Evolutionary conservation across 2,329 filamentous ascomycete genomes (phyloP).

Genomic region (Aureobasidium sp.): DNA sequence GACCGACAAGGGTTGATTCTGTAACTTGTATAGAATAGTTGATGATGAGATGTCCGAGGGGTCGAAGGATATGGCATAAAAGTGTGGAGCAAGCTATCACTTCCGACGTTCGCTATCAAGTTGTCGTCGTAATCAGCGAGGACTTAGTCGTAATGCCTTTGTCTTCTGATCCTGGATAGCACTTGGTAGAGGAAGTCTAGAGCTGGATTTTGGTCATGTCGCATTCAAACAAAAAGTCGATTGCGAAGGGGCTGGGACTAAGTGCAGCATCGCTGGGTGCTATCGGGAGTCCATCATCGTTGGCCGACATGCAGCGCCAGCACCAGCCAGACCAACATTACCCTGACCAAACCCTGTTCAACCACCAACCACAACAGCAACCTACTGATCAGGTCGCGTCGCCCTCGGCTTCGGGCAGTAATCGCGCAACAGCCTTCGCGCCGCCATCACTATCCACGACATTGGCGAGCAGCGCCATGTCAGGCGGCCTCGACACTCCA

Average conservation of each 20-base stretch:
- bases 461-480: conserved; percentile 3
- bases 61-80: background rate
- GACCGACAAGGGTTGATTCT: background rate
- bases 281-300: background rate
- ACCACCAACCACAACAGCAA: background rate
- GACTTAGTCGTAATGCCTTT: background rate
- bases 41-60: background rate
- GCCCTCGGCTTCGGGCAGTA: background rate
- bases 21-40: background rate
- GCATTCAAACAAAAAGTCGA: background rate
- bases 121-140: background rate
- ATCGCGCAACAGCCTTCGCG: background rate
- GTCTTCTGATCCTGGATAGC: background rate
- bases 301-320: background rate
- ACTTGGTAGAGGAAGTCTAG: background rate
- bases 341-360: background rate
- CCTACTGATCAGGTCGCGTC: background rate
- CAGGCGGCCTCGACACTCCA: conserved; percentile 33
- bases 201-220: background rate
- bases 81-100: background rate
- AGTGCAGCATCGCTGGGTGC: background rate
- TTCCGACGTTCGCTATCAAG: background rate
- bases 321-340: background rate
- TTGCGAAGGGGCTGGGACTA: background rate
- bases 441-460: background rate